Evolutionary conservation across 495 filamentous ascomycete genomes (phyloP).

Genomic region (Penicillium subrubescens): DNA sequence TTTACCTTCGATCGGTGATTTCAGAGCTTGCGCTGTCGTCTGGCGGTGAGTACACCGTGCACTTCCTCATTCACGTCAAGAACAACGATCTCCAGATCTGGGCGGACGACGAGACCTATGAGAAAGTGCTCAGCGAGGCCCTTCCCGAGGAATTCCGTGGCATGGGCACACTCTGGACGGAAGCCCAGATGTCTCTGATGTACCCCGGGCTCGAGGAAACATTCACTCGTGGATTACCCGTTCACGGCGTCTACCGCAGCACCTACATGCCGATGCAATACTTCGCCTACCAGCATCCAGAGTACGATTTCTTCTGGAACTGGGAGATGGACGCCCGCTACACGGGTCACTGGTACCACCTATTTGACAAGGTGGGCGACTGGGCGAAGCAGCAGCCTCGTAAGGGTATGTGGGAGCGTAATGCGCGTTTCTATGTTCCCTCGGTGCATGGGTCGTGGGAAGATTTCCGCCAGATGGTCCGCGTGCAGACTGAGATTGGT

Average conservation of each 20-base stretch:
- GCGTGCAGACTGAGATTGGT: conserved; percentile 83
- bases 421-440: conserved; percentile 87
- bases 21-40: conserved; percentile 63
- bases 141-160: conserved; percentile 87
- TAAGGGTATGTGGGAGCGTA: conserved; percentile 93
- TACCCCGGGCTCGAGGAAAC: conserved; percentile 82
- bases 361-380: conserved; percentile 70
- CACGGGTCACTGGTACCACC: conserved; percentile 93
- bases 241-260: conserved; percentile 89
- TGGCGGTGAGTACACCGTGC: conserved; percentile 63
- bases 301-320: conserved; percentile 97
- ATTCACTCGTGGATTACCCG: conserved; percentile 69
- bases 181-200: conserved; percentile 83
- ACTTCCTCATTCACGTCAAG: conserved; percentile 70
- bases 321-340: conserved; percentile 99
- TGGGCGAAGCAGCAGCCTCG: conserved; percentile 87
- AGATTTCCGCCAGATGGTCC: conserved; percentile 90
- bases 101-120: conserved; percentile 63
- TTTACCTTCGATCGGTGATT: conserved; percentile 60
- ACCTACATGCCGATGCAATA: conserved; percentile 93
- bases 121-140: conserved; percentile 65
- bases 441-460: conserved; percentile 87
- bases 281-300: conserved; percentile 85
- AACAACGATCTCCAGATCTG: conserved; percentile 66
- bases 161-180: conserved; percentile 88